phyloP scores from a whole-genome alignment of 139 green algal genomes.

The Chlorella sp. region DNA sequence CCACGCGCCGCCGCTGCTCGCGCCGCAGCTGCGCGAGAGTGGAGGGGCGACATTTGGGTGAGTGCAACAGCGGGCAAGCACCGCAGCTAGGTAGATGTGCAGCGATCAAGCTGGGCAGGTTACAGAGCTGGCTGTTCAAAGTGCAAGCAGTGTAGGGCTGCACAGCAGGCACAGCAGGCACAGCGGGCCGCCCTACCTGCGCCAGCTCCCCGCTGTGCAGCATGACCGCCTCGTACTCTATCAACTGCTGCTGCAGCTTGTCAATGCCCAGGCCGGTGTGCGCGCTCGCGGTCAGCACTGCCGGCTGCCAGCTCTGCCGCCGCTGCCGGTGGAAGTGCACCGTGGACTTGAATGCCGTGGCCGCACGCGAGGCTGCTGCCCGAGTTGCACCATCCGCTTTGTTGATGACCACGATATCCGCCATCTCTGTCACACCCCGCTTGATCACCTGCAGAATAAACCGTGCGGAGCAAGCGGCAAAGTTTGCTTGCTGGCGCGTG shows the following conservation, averaged over 20 bases:
- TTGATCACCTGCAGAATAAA: conserved; percentile 65
- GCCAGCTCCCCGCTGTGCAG: conserved; percentile 30
- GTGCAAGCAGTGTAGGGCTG: no score
- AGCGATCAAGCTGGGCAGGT: no score
- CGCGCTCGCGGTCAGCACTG: conserved; percentile 35
- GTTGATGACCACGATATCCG: conserved; percentile 66
- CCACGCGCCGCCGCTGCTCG: conserved; percentile 30
- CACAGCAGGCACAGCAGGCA: no score
- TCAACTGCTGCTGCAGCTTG: conserved; percentile 29
- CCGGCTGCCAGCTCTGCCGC: conserved; percentile 21
- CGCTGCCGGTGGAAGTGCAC: conserved; percentile 39
- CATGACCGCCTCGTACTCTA: conserved; percentile 41
- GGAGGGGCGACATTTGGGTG: no score
- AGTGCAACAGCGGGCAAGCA: no score
- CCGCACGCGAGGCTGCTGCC: conserved; percentile 40
- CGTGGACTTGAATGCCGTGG: conserved; percentile 30
- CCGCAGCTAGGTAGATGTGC: no score
- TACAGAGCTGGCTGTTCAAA: no score
- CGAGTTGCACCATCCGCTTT: conserved; percentile 60
- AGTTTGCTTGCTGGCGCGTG: no score
- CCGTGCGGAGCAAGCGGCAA: no score
- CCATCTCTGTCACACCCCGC: conserved; percentile 68
- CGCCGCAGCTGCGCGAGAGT: background rate
- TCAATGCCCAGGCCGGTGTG: conserved; percentile 47
- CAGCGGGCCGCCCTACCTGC: no score